Conservation (phyloP, 2,329 filamentous ascomycete species). For the Fusarium clavum region DNA sequence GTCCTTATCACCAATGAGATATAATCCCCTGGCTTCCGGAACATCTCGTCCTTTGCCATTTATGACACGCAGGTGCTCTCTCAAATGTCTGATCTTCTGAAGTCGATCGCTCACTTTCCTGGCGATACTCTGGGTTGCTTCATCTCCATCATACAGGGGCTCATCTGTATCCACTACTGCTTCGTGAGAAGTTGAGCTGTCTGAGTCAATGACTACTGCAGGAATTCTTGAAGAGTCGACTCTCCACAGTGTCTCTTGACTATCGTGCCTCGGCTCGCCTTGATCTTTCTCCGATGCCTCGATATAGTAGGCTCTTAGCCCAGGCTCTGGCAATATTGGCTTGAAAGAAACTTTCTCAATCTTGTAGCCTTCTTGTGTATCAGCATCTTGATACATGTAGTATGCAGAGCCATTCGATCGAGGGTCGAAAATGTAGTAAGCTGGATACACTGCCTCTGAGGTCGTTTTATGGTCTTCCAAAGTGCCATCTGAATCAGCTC, state of each 20-base stretch:
- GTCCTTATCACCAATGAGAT: conserved; percentile 40
- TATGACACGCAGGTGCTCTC: conserved; percentile 29
- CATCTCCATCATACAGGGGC: conserved; percentile 14
- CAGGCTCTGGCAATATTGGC: conserved; percentile 7
- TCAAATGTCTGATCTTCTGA: conserved; percentile 26
- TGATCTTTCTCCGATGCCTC: conserved; percentile 26
- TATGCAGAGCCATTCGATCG: conserved; percentile 27
- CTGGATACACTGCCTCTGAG: neutral
- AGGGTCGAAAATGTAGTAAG: conserved; percentile 40
- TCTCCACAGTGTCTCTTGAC: conserved; percentile 20
- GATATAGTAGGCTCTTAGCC: conserved; percentile 20
- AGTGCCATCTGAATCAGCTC: conserved; percentile 3
- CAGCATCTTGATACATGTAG: conserved; percentile 26
- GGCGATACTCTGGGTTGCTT: conserved; percentile 26
- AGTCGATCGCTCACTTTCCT: conserved; percentile 40
- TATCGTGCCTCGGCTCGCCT: neutral
- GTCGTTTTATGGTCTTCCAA: neutral
- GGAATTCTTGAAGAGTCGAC: neutral
- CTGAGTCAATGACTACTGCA: neutral
- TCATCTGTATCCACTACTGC: neutral
- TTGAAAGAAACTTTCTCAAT: conserved; percentile 28
- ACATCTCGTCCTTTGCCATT: conserved; percentile 26
- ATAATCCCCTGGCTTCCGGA: conserved; percentile 28
- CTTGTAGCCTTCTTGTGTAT: conserved; percentile 14
- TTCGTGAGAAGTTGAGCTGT: neutral